Evolutionary conservation across 2,329 filamentous ascomycete species (phyloP).

Genomic region (Grosmannia huntii): DNA sequence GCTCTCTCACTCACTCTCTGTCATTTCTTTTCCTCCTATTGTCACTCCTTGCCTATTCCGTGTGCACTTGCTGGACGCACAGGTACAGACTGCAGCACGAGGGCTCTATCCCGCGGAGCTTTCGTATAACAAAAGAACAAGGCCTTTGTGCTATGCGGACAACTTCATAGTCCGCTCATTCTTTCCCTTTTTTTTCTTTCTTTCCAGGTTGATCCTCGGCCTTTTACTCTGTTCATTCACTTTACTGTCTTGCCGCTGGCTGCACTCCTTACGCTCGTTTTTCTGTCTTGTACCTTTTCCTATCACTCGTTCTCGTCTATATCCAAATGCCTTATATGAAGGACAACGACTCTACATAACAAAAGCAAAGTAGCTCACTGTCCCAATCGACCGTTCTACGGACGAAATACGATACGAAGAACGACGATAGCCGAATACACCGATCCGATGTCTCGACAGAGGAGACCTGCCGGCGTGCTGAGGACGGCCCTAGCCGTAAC

Average conservation of each 20-base stretch:
- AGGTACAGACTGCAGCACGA: background rate
- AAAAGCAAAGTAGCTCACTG: background rate
- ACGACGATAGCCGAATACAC: background rate
- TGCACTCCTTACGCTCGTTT: background rate
- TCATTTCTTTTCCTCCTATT: slow-evolving; percentile 7
- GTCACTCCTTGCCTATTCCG: background rate
- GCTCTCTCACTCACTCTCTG: slow-evolving; percentile 2
- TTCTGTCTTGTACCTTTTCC: background rate
- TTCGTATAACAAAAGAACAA: background rate
- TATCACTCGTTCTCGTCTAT: background rate
- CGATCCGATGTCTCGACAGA: slow-evolving; percentile 5
- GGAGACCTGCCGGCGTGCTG: slow-evolving; percentile 6
- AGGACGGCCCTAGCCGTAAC: slow-evolving; percentile 11
- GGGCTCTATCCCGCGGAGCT: background rate
- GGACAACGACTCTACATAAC: background rate
- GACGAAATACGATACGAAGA: background rate
- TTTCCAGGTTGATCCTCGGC: slow-evolving; percentile 49
- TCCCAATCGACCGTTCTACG: background rate
- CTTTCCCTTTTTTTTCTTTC: slow-evolving; percentile 23
- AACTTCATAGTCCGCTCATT: background rate
- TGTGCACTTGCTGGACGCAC: background rate
- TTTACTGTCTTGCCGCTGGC: background rate
- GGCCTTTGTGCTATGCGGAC: background rate
- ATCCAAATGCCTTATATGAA: background rate
- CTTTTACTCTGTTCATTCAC: slow-evolving; percentile 14